Evolutionary conservation across 108 stramenopile genomes (phyloP).

Genomic region (Cylindrotheca closterium): DNA sequence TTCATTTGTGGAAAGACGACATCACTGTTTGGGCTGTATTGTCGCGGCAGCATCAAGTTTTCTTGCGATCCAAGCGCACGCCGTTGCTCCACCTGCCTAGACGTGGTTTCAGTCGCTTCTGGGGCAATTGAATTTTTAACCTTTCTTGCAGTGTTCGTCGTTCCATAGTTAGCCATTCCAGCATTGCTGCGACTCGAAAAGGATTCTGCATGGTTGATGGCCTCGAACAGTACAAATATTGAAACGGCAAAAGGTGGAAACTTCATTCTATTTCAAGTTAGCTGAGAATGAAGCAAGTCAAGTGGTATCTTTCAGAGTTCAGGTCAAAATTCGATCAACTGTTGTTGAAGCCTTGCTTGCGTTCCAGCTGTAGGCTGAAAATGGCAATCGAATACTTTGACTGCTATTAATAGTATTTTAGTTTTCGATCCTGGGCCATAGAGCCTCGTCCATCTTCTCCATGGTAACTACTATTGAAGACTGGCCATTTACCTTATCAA

Average conservation of each 20-base stretch:
- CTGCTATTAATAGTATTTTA: no score
- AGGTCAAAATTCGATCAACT: no score
- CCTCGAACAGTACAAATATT: not conserved
- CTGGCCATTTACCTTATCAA: slow-evolving; percentile 23
- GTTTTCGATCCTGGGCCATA: slow-evolving; percentile 31
- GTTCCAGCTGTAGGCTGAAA: no score
- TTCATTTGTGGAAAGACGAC: slow-evolving; percentile 76
- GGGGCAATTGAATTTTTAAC: not conserved
- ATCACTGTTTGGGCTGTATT: slow-evolving; percentile 56
- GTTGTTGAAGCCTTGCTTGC: no score
- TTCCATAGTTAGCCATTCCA: not conserved
- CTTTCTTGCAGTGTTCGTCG: not conserved
- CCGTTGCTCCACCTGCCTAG: slow-evolving; percentile 3
- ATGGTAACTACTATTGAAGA: slow-evolving; percentile 16
- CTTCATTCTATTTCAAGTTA: no score
- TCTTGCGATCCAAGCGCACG: slow-evolving; percentile 87
- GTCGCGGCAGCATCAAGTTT: slow-evolving; percentile 84
- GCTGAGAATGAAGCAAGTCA: no score
- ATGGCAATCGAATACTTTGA: no score
- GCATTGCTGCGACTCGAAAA: not conserved
- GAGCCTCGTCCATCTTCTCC: slow-evolving; percentile 28
- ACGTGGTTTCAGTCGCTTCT: not conserved
- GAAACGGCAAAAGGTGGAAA: not conserved
- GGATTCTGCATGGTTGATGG: not conserved
- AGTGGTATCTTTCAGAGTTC: no score